Evolutionary conservation across 2,329 filamentous ascomycete species (phyloP), one percentile per base, ranked within the genome.

Genomic region (Elsinoe arachidis): DNA sequence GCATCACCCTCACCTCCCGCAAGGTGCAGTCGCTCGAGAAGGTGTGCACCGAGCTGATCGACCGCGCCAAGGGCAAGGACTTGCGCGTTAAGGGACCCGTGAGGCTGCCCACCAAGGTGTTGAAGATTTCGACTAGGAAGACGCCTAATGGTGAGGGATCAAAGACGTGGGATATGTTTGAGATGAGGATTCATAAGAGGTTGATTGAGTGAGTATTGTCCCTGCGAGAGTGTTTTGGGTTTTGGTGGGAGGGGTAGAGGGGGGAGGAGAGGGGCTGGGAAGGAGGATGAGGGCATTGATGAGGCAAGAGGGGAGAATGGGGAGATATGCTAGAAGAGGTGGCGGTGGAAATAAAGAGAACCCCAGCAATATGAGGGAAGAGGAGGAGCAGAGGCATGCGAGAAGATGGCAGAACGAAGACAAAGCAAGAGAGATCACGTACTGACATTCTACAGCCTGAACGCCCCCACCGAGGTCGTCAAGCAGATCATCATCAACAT

Each of bases 121-220:
- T 97, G 72, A 90, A 93, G 83, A 85, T 96, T 82, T 90, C 88
- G 75, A 96, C 93, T 82, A 88, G 93, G 74, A 99, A 99, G 88
- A 97, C 93, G 66, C 93, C 93, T 76, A 93, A 88, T 80, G 93
- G 93, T 88, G 93, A 99, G 85, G 93, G 93, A 80, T 95, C 88
- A 78, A 99, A 99, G 90, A 99, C 93, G 74, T 99, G 93, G 93
- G 93, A 97, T 77, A 86, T 83, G 77, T 99, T 82, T 78, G 92
- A 99, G 87, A 95, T 99, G 90, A 87, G 92, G 80, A 95, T 96
- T 76, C 90, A 96, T 85, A 96, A 96, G 87, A 56, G 91, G 69
- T 83, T 96, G 73, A 96, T 96, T 74, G 91, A 96, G 84, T 88
- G 74, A 70, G 84, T 82, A 12, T 30, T 38, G 4, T 35, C 17